Conservation (phyloP, 805 yeast species). For the Wickerhamiella siamensis region DNA sequence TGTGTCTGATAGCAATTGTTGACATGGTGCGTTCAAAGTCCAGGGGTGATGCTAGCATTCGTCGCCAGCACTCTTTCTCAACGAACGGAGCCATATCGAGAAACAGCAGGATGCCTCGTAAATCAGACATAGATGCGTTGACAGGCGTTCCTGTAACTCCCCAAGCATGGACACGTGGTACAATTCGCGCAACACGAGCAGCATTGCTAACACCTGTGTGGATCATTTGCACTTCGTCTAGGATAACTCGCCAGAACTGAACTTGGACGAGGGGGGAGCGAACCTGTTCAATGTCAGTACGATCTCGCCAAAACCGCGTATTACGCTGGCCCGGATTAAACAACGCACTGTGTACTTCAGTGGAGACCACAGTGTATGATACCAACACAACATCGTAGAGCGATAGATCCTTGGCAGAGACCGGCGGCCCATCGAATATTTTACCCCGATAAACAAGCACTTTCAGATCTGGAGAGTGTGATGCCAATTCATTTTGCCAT, state of each 20-base stretch:
- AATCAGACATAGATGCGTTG: constrained; percentile 47
- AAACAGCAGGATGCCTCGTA: constrained; percentile 57
- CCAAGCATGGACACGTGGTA: constrained; percentile 87
- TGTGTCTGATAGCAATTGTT: constrained; percentile 54
- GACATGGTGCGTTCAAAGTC: constrained; percentile 42
- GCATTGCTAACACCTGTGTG: constrained; percentile 58
- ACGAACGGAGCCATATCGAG: constrained; percentile 54
- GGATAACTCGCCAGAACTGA: constrained; percentile 77
- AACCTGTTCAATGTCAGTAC: constrained; percentile 9
- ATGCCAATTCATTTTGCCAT: constrained; percentile 63
- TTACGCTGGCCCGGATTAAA: constrained; percentile 44
- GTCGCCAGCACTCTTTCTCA: constrained; percentile 31
- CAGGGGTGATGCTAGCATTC: constrained; percentile 22
- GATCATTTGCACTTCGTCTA: constrained; percentile 94
- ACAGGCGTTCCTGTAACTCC: constrained; percentile 96
- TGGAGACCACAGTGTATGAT: constrained; percentile 55
- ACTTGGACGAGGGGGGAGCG: constrained; percentile 62
- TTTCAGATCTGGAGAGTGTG: constrained; percentile 45
- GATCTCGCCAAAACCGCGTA: constrained; percentile 14
- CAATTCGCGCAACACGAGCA: constrained; percentile 61
- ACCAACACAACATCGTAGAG: constrained; percentile 67
- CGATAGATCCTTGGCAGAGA: constrained; percentile 39
- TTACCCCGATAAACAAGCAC: constrained; percentile 54
- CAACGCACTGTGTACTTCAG: constrained; percentile 66
- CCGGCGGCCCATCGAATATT: constrained; percentile 21